Evolutionary conservation across 148 eudicot species (phyloP).

Genomic region (Dianthus caryophyllus): DNA sequence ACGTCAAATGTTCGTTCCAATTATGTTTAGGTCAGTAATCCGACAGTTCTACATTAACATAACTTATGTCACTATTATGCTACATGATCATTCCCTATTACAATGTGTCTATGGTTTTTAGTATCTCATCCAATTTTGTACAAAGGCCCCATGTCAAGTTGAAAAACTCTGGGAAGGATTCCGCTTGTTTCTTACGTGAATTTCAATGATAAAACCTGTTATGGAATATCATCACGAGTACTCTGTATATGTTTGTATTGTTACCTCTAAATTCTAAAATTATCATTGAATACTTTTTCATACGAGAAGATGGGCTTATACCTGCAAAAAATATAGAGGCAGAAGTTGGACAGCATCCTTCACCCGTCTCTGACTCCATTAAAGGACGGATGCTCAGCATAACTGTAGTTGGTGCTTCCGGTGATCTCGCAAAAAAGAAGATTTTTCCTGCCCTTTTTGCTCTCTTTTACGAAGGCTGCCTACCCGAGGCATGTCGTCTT

Average conservation of each 20-base stretch:
- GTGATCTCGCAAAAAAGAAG: constrained; percentile 90
- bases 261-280: not conserved
- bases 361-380: constrained; percentile 20
- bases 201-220: not conserved
- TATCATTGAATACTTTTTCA: constrained; percentile 11
- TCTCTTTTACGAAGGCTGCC: constrained; percentile 57
- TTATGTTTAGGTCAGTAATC: not conserved
- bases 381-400: constrained; percentile 53
- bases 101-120: no score
- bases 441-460: constrained; percentile 95
- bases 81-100: no score
- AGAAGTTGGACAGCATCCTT: constrained; percentile 19
- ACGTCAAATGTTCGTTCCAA: not conserved
- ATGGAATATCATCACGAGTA: no score
- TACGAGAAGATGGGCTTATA: constrained; percentile 36
- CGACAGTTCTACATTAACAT: not conserved
- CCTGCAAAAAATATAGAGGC: constrained; percentile 30
- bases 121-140: no score
- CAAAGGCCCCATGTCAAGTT: not conserved
- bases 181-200: not conserved
- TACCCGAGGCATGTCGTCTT: constrained; percentile 52
- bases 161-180: not conserved
- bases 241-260: not conserved
- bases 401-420: constrained; percentile 87
- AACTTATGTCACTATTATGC: no score